Conservation (phyloP, 2,329 filamentous ascomycete species). For the Coleophoma cylindrospora region DNA sequence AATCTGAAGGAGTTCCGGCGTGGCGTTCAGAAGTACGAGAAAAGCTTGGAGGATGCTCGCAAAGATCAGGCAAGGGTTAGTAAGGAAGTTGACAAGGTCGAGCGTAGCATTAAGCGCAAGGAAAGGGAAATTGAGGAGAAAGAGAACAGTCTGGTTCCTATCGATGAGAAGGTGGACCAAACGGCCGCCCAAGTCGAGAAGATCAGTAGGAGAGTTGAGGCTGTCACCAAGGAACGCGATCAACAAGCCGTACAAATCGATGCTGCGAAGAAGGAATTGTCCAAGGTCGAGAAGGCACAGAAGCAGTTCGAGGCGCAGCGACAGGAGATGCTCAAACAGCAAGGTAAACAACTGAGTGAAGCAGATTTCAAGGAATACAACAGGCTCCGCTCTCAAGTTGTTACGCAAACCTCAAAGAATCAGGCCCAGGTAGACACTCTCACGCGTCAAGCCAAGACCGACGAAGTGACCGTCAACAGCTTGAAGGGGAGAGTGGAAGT, state of each 20-base stretch:
- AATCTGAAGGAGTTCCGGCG: constrained; percentile 90
- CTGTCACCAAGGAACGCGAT: constrained; percentile 72
- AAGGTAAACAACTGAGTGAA: constrained; percentile 81
- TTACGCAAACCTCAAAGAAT: constrained; percentile 73
- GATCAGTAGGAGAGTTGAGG: constrained; percentile 62
- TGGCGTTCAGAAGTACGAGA: constrained; percentile 80
- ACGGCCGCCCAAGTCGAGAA: constrained; percentile 66
- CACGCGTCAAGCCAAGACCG: constrained; percentile 83
- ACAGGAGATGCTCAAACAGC: constrained; percentile 76
- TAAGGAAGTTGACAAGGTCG: constrained; percentile 74
- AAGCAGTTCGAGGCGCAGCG: constrained; percentile 85
- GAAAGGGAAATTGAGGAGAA: constrained; percentile 84
- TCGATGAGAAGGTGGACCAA: constrained; percentile 87
- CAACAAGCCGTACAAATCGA: constrained; percentile 63
- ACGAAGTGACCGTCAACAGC: constrained; percentile 85
- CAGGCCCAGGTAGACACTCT: constrained; percentile 81
- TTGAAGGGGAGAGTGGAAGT: constrained; percentile 83
- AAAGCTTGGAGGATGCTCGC: constrained; percentile 73
- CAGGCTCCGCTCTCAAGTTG: constrained; percentile 76
- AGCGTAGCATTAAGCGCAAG: constrained; percentile 78
- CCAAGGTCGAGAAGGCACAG: constrained; percentile 83
- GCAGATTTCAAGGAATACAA: constrained; percentile 89
- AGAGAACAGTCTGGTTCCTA: constrained; percentile 78
- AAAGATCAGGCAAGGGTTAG: constrained; percentile 75
- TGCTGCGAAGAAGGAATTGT: constrained; percentile 75